These are phyloP conservation scores for California macrophylla DNA, from an alignment of 441 rosid genomes.

Conservation along the genomic window DNA sequence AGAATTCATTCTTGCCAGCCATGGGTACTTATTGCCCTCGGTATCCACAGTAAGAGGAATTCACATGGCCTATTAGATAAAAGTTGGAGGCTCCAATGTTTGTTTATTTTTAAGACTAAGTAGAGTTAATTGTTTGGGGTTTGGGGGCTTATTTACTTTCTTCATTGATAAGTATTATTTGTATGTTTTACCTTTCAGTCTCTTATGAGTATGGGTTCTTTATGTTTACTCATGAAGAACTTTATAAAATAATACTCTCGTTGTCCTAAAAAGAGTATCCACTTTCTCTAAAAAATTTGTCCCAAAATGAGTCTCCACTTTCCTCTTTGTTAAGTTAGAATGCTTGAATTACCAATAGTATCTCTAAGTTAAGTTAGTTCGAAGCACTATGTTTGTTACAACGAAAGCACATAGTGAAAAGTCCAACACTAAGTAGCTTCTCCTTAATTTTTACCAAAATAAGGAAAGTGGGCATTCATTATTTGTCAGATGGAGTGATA, in stretches of 20 bases:
- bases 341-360: too few relatives aligned
- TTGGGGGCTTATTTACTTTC: neutral
- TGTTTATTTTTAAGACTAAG: neutral
- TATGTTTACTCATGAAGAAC: neutral
- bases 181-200: neutral
- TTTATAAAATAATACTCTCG: neutral
- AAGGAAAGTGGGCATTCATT: too few relatives aligned
- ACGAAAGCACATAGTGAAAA: too few relatives aligned
- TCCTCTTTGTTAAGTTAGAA: too few relatives aligned
- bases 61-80: neutral
- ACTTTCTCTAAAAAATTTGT: too few relatives aligned
- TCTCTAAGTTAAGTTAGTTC: too few relatives aligned
- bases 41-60: neutral
- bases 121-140: neutral
- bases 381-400: too few relatives aligned
- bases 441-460: too few relatives aligned
- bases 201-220: neutral
- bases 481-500: too few relatives aligned
- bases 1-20: neutral
- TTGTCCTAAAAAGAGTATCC: too few relatives aligned
- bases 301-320: too few relatives aligned
- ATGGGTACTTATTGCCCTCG: neutral
- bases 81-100: neutral
- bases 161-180: neutral
- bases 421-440: too few relatives aligned